Percentiles rank a stretch among this genome's conserved stretches.
Conservation (phyloP, 352 stramenopile genomes). For the Phytophthora nicotianae region DNA sequence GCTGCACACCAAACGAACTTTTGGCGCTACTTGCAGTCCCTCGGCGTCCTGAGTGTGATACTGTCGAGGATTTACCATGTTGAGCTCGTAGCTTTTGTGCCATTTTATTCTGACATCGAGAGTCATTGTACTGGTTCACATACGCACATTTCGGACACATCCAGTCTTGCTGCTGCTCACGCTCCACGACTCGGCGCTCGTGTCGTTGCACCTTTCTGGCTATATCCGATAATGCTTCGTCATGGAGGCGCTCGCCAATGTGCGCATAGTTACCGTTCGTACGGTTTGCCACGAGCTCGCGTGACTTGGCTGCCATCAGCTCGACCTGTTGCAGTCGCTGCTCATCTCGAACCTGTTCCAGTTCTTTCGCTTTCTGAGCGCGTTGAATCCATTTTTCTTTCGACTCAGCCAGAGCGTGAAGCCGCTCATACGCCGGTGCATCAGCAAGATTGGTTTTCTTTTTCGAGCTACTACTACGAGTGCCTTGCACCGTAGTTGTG, state of each 20-base stretch:
- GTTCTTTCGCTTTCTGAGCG: constrained; percentile 67
- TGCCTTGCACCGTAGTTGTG: constrained; percentile 21
- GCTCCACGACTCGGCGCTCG: constrained; percentile 47
- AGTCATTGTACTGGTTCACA: constrained; percentile 62
- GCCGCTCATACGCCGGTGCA: constrained; percentile 56
- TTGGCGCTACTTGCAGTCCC: constrained; percentile 32
- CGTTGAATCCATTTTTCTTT: constrained; percentile 79
- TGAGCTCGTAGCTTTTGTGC: constrained; percentile 20
- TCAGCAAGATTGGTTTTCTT: constrained; percentile 41
- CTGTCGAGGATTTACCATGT: constrained; percentile 10
- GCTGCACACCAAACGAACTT: constrained; percentile 28
- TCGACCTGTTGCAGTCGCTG: constrained; percentile 42
- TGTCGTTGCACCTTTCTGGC: constrained; percentile 63
- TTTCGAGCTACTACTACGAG: constrained; percentile 20
- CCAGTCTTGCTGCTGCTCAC: constrained; percentile 67
- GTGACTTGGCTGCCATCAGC: constrained; percentile 68
- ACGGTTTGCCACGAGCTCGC: constrained; percentile 58
- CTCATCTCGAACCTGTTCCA: constrained; percentile 57
- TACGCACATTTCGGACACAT: constrained; percentile 82
- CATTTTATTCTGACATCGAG: constrained; percentile 65
- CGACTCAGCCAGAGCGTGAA: constrained; percentile 73
- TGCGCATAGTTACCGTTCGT: constrained; percentile 59
- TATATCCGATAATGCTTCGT: constrained; percentile 69
- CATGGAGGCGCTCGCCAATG: constrained; percentile 75
- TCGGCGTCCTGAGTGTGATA: constrained; percentile 13